Evolutionary conservation across 73 alveolate genomes (phyloP), one percentile per base, ranked within the genome.

Genomic region (Blepharisma japonicum): DNA sequence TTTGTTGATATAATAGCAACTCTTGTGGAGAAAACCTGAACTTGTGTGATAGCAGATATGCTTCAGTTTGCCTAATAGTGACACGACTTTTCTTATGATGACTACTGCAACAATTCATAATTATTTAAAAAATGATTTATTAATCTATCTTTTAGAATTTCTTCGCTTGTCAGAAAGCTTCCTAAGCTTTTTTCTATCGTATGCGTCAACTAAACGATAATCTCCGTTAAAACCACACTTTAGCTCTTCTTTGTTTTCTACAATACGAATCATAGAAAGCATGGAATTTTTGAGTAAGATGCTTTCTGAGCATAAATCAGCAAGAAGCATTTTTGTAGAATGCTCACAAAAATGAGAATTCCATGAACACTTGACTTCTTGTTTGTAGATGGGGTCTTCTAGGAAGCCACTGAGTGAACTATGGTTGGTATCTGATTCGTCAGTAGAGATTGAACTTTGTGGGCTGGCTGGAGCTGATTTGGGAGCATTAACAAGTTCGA

Each of bases 11-110:
- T 25, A 14, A 11, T 11, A 61, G 23, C 18, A 61, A 39, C 23
- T 61, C 74, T 5, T 61, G 38, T 18, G 74, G 50, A 8, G 74
- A 61, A 61, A 61, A 61, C 46, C 74, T 61, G 47, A 18, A 61
- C 74, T 61, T n/a, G 14, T 61, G 74, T 8, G 74, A 61, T 20
- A 61, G 14, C 18, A 61, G 14, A 25, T 20, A 61, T 9, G 47
- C 18, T 8, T 61, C 74, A 25, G 14, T 32, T 32, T 32, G 42
- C 42, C 42, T 32, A 32, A 32, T 32, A 32, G 42, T 32, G 42
- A 32, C 42, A 32, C 3, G 42, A 32, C 42, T 32, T 32, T 32
- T 32, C 42, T 32, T 32, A 32, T 32, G 42, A 0, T 32, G 42
- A 3, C 42, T 32, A 32, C 42, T 32, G 42, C 42, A 32, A 32